Percentiles rank a stretch among this genome's conserved stretches.
phyloP scores from a whole-genome alignment of 2,329 filamentous ascomycete genomes.

The Acarospora socialis region DNA sequence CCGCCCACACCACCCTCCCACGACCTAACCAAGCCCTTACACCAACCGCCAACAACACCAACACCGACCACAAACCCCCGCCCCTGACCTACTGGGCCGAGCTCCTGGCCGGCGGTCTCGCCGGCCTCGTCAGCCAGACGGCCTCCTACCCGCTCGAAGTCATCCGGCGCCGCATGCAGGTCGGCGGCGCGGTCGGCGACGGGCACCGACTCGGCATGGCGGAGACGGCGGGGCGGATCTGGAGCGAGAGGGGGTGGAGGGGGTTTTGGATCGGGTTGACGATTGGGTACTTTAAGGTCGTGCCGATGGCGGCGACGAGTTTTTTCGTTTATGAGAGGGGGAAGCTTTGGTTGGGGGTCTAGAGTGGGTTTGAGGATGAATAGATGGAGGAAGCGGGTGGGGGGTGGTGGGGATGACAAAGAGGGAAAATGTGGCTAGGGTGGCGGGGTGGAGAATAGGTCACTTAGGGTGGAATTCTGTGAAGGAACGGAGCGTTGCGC shows the following conservation, averaged over 20 bases:
- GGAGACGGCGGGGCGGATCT: conserved; percentile 66
- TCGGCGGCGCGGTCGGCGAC: conserved; percentile 85
- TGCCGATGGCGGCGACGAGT: conserved; percentile 69
- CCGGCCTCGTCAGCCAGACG: conserved; percentile 81
- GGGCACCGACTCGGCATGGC: conserved; percentile 62
- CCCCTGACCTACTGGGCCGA: conserved; percentile 77
- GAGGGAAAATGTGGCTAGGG: too few species aligned
- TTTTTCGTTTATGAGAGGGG: conserved; percentile 55
- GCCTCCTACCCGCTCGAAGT: conserved; percentile 90
- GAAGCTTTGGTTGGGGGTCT: conserved; percentile 54
- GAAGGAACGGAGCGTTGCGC: too few species aligned
- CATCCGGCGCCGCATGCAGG: conserved; percentile 85
- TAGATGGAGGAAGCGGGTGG: not conserved
- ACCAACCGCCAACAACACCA: conserved; percentile 23
- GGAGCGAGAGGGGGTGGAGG: conserved; percentile 55
- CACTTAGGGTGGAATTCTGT: too few species aligned
- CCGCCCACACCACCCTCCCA: conserved; percentile 61
- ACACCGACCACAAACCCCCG: conserved; percentile 47
- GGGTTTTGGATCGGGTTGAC: conserved; percentile 89
- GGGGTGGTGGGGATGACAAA: too few species aligned
- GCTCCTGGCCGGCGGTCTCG: conserved; percentile 67
- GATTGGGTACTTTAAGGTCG: conserved; percentile 88
- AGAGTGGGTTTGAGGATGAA: conserved; percentile 13
- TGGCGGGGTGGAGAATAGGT: too few species aligned
- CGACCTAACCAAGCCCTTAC: conserved; percentile 32